Conservation (phyloP, 2,329 filamentous ascomycete species). For the Daldinia sp. region DNA sequence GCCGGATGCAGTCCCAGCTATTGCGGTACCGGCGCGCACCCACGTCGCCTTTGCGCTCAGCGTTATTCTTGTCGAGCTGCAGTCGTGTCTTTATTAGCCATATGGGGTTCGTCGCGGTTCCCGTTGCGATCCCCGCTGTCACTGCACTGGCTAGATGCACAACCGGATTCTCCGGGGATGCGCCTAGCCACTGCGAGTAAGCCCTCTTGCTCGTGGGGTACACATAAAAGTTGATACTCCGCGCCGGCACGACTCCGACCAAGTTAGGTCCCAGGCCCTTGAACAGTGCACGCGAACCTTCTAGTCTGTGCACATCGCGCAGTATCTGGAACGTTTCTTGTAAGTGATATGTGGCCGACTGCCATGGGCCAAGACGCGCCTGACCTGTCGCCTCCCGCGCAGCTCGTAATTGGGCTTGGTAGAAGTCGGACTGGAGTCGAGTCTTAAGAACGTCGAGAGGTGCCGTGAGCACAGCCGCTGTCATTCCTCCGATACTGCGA, state of each 20-base stretch:
- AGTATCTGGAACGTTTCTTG: slow-evolving; percentile 88
- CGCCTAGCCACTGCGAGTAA: slow-evolving; percentile 77
- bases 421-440: slow-evolving; percentile 91
- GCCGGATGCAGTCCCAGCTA: slow-evolving; percentile 84
- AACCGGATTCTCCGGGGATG: slow-evolving; percentile 73
- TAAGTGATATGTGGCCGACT: slow-evolving; percentile 76
- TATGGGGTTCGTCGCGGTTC: slow-evolving; percentile 93
- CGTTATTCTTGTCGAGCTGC: slow-evolving; percentile 88
- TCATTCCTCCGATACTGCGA: slow-evolving; percentile 84
- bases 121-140: slow-evolving; percentile 82
- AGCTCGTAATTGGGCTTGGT: slow-evolving; percentile 81
- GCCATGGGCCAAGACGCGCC: slow-evolving; percentile 68
- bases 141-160: slow-evolving; percentile 82
- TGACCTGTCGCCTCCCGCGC: slow-evolving; percentile 68
- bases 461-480: slow-evolving; percentile 88
- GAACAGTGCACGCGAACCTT: slow-evolving; percentile 89
- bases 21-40: slow-evolving; percentile 79
- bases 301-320: slow-evolving; percentile 77
- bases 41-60: slow-evolving; percentile 63
- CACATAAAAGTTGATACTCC: slow-evolving; percentile 92
- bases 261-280: slow-evolving; percentile 93
- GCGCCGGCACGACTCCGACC: slow-evolving; percentile 86
- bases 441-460: slow-evolving; percentile 95
- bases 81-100: slow-evolving; percentile 95
- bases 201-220: slow-evolving; percentile 92